Percentiles rank a stretch among this genome's conserved stretches.
These are phyloP conservation scores for Rhizopogon rudus DNA, from an alignment of 768 basidiomycete species.

Conservation along the genomic window DNA sequence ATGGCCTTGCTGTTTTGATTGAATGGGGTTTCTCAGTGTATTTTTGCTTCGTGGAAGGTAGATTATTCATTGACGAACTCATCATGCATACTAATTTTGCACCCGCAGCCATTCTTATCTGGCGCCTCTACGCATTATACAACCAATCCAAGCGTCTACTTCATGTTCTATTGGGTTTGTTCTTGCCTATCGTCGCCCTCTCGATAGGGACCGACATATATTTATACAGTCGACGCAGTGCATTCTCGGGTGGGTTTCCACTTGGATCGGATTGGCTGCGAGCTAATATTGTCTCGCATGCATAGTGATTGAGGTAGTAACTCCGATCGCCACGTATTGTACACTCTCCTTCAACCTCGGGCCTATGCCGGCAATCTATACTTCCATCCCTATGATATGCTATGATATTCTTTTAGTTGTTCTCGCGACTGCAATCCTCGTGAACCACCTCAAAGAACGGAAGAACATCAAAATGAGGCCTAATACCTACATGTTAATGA, in stretches of 20 bases:
- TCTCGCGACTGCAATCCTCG: neutral
- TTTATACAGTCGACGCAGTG: neutral
- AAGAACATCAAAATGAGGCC: neutral
- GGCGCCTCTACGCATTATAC: neutral
- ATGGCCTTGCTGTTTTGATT: neutral
- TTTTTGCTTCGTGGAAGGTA: neutral
- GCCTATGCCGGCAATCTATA: neutral
- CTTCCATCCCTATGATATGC: neutral
- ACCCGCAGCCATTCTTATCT: neutral
- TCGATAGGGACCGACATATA: neutral
- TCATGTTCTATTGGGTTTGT: neutral
- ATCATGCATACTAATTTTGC: too few relatives aligned
- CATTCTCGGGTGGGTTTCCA: neutral
- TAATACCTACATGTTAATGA: neutral
- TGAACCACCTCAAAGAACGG: neutral
- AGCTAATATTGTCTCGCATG: neutral
- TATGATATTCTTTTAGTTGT: neutral
- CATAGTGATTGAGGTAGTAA: neutral
- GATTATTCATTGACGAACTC: too few relatives aligned
- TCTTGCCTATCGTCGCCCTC: neutral
- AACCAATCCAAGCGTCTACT: neutral
- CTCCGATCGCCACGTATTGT: neutral
- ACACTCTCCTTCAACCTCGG: neutral
- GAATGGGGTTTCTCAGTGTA: neutral
- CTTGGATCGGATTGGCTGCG: neutral